Evolutionary conservation across 805 yeast species (phyloP).

Genomic region (Sporopachydermia quercuum): DNA sequence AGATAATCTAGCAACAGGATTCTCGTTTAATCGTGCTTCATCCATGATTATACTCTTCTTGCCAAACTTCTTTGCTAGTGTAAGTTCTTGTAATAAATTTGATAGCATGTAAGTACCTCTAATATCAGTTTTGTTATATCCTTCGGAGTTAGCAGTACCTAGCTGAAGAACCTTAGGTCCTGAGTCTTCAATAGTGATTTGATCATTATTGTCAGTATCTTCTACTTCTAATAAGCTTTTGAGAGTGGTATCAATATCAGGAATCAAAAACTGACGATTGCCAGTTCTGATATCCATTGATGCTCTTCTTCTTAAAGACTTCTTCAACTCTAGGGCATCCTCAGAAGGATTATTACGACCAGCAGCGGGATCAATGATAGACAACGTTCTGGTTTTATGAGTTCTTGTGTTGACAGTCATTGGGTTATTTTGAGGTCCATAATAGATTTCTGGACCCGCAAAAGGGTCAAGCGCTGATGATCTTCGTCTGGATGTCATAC

Average conservation of each 20-base stretch:
- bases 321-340: constrained; percentile 5
- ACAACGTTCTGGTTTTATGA: constrained; percentile 34
- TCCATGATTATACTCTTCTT: constrained; percentile 65
- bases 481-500: background rate
- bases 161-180: constrained; percentile 72
- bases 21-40: constrained; percentile 72
- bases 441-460: constrained; percentile 53
- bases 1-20: constrained; percentile 66
- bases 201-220: constrained; percentile 74
- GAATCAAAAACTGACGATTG: constrained; percentile 38
- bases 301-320: constrained; percentile 27
- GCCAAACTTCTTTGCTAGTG: constrained; percentile 73
- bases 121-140: constrained; percentile 55
- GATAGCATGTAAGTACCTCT: constrained; percentile 85
- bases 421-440: constrained; percentile 50
- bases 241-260: constrained; percentile 61
- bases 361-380: constrained; percentile 23
- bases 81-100: constrained; percentile 74
- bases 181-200: constrained; percentile 72
- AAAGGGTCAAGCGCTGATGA: constrained; percentile 34
- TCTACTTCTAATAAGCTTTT: constrained; percentile 55
- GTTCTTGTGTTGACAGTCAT: constrained; percentile 16
- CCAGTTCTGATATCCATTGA: constrained; percentile 23
- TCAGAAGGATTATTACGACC: constrained; percentile 10
- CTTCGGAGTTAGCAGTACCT: constrained; percentile 77